Evolutionary conservation across 495 filamentous ascomycete genomes (phyloP).

Genomic region (Penicillium alfredii): DNA sequence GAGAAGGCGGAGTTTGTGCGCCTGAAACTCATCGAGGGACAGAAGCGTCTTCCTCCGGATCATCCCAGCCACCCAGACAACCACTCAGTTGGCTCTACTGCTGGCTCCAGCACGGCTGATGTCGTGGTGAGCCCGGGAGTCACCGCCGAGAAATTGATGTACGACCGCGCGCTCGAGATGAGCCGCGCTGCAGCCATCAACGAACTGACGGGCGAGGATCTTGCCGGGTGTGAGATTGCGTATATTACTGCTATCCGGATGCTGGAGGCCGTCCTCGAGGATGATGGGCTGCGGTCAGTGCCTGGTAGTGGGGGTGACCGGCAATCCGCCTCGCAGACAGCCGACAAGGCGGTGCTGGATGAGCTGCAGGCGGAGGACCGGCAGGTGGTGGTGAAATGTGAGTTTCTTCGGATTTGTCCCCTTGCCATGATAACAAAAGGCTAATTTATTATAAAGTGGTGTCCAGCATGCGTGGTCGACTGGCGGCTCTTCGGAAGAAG

Average conservation of each 20-base stretch:
- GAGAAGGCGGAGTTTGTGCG: slow-evolving; percentile 92
- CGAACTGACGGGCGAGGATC: slow-evolving; percentile 86
- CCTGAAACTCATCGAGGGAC: slow-evolving; percentile 78
- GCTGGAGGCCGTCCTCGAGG: slow-evolving; percentile 89
- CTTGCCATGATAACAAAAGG: slow-evolving; percentile 1
- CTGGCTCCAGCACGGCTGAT: slow-evolving; percentile 50
- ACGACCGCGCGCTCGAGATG: slow-evolving; percentile 95
- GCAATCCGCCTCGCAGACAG: slow-evolving; percentile 12
- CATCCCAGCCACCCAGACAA: slow-evolving; percentile 85
- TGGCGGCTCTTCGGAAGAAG: slow-evolving; percentile 52
- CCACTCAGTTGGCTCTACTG: slow-evolving; percentile 47
- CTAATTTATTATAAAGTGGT: slow-evolving; percentile 44
- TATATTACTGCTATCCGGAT: slow-evolving; percentile 89
- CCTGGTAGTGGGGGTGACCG: slow-evolving; percentile 29
- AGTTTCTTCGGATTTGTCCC: slow-evolving; percentile 21
- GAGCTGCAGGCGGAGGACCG: slow-evolving; percentile 69
- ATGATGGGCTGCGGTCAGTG: slow-evolving; percentile 52
- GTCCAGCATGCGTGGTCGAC: slow-evolving; percentile 52
- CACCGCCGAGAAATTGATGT: slow-evolving; percentile 96
- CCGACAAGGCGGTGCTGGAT: slow-evolving; percentile 43
- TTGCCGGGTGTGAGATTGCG: slow-evolving; percentile 82
- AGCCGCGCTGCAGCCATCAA: slow-evolving; percentile 89
- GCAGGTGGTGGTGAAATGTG: slow-evolving; percentile 64
- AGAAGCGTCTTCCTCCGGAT: slow-evolving; percentile 73
- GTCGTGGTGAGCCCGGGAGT: slow-evolving; percentile 68